phyloP scores from a whole-genome alignment of 352 stramenopile species.

The Pythium myriotylum region DNA sequence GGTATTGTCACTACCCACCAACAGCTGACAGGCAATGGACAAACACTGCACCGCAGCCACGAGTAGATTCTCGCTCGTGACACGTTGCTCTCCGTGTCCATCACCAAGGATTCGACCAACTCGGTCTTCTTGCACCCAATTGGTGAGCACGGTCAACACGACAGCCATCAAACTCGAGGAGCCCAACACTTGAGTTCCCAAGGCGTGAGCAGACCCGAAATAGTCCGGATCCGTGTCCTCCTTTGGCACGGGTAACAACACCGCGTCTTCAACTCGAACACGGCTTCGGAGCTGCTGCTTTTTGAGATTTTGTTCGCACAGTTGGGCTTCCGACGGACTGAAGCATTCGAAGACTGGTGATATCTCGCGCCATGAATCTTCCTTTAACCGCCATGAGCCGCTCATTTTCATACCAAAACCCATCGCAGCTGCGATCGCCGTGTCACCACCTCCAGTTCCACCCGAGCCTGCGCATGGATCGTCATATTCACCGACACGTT shows the following conservation, averaged over 20 bases:
- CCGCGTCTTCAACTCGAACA: conserved; percentile 15
- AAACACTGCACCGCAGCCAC: conserved; percentile 56
- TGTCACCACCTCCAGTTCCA: conserved; percentile 15
- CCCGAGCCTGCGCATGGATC: conserved; percentile 33
- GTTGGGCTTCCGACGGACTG: conserved; percentile 67
- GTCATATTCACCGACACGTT: conserved; percentile 62
- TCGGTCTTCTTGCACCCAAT: conserved; percentile 25
- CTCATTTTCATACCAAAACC: conserved; percentile 74
- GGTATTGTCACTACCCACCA: background rate
- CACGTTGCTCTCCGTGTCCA: conserved; percentile 7
- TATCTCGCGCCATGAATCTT: conserved; percentile 53
- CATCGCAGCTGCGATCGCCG: conserved; percentile 14
- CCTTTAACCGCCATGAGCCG: conserved; percentile 63
- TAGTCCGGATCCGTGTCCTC: background rate
- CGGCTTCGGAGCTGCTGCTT: conserved; percentile 34
- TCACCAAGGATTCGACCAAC: conserved; percentile 20
- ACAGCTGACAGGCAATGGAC: conserved; percentile 45
- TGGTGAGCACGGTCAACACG: conserved; percentile 48
- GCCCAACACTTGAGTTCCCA: conserved; percentile 43
- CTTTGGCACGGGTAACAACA: conserved; percentile 7
- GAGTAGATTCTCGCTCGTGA: conserved; percentile 55
- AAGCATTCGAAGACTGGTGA: conserved; percentile 80
- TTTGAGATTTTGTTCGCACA: conserved; percentile 74
- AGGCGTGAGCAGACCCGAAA: conserved; percentile 9
- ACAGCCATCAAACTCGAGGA: conserved; percentile 47